Base-by-base conservation (phyloP, 1,284 basidiomycete genomes). In the Ceratobasidium sp. region DNA sequence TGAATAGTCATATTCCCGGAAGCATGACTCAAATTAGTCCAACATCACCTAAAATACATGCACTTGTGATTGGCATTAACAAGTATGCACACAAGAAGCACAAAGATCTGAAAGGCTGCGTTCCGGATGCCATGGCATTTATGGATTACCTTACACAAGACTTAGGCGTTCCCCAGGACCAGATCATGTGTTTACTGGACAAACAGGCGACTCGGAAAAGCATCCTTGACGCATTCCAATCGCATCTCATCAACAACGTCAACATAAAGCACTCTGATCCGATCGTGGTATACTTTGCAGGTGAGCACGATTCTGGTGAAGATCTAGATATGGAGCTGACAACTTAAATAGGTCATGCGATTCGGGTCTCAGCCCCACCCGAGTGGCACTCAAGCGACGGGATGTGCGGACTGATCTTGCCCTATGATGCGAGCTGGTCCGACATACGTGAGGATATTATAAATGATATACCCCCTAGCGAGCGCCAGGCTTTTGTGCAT, bases 251-350 rank as follows among this genome's bases (percentile, higher is more conserved):
- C 32, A 11, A 18, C 7, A 71, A 71, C 38, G 1, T 28, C 16
- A 43, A 38, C 14, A 59, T 71, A 21, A 49, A 59, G 13, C 32
- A n/a, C 32, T 54, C n/a, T 2, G 57, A 58, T 30, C 67, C 67
- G 21, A 71, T 71, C 2, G 46, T 71, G 16, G 38, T 71, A 26
- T 71, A 71, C 41, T 71, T 47, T 28, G 55, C 67, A 23, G 67
- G 67, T 71, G 23, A 11, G 64, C 23, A 9, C 16, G 21, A 21
- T 8, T 23, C 1, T 8, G 5, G 6, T 11, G 57, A 21, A 38
- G 18, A 41, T 38, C 8, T n/a, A 21, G n/a, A 16, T 28, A 26
- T n/a, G 16, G 32, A 2, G 11, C 21, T 46, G 43, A 41, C 26
- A 28, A 5, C 14, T 21, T 3, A 1, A 16, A 5, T 30, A 70